Evolutionary conservation across 1,284 basidiomycete genomes (phyloP).

Genomic region (Caloboletus inedulis): DNA sequence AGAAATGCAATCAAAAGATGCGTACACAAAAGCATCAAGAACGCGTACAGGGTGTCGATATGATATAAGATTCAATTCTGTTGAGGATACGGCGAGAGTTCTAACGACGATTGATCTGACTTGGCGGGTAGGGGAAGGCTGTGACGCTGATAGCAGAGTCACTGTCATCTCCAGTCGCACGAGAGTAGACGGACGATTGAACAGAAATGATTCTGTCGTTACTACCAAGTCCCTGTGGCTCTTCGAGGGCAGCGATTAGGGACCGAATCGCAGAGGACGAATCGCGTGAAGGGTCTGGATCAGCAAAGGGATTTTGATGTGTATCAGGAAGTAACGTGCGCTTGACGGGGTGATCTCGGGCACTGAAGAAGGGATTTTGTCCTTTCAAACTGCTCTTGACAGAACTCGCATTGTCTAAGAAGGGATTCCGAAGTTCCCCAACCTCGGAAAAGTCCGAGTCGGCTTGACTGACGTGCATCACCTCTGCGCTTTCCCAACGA

Average conservation of each 20-base stretch:
- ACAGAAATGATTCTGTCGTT: slow-evolving; percentile 47
- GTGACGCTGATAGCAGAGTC: slow-evolving; percentile 28
- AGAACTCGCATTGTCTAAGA: slow-evolving; percentile 35
- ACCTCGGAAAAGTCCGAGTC: slow-evolving; percentile 25
- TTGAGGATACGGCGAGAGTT: neutral
- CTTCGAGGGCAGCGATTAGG: slow-evolving; percentile 60
- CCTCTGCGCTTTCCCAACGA: slow-evolving; percentile 70
- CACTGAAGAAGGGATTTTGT: slow-evolving; percentile 69
- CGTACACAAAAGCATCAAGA: slow-evolving; percentile 12
- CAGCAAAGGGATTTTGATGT: slow-evolving; percentile 39
- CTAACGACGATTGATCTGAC: slow-evolving; percentile 12
- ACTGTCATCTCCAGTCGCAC: slow-evolving; percentile 21
- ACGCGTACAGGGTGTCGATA: slow-evolving; percentile 12
- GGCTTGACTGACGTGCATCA: slow-evolving; percentile 46
- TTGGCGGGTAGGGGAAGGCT: slow-evolving; percentile 32
- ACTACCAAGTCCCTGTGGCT: slow-evolving; percentile 42
- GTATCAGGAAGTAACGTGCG: slow-evolving; percentile 31
- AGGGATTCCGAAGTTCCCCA: slow-evolving; percentile 38
- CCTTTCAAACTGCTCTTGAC: slow-evolving; percentile 35
- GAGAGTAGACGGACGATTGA: slow-evolving; percentile 40
- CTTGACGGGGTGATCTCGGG: slow-evolving; percentile 30
- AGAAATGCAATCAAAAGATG: slow-evolving; percentile 6
- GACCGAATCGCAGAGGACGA: slow-evolving; percentile 41
- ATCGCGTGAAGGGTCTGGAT: slow-evolving; percentile 10
- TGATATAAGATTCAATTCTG: neutral